Conservation (phyloP, 139 green algal species). For the Mesostigma viride region DNA sequence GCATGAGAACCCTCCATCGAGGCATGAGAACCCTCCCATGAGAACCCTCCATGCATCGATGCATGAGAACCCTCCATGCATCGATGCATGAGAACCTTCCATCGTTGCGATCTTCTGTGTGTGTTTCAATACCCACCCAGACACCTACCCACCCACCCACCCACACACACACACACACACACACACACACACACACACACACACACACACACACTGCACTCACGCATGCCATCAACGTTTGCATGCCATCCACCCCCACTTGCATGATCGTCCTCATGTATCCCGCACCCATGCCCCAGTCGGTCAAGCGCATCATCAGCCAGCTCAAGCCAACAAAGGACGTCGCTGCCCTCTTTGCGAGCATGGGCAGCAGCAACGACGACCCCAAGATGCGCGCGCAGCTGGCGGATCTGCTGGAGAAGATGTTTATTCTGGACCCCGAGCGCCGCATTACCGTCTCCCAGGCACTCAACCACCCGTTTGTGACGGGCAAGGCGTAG, state of each 20-base stretch:
- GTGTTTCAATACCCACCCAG: too few species aligned
- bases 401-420: constrained; percentile 84
- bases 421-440: constrained; percentile 86
- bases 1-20: too few species aligned
- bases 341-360: constrained; percentile 24
- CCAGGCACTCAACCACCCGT: constrained; percentile 78
- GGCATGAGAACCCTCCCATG: too few species aligned
- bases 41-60: too few species aligned
- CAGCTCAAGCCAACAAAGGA: constrained; percentile 59
- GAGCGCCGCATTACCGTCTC: constrained; percentile 80
- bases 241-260: background rate
- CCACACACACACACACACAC: too few species aligned
- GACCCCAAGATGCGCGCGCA: constrained; percentile 32
- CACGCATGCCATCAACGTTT: too few species aligned
- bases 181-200: too few species aligned
- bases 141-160: too few species aligned
- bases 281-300: constrained; percentile 29
- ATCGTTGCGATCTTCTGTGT: too few species aligned
- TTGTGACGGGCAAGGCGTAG: constrained; percentile 58
- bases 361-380: constrained; percentile 13
- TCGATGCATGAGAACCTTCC: too few species aligned
- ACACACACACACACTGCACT: too few species aligned
- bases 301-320: constrained; percentile 45
- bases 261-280: background rate
- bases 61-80: too few species aligned